phyloP scores from a whole-genome alignment of 1,139 yeast species.

The Debaryomyces psychrophilus region DNA sequence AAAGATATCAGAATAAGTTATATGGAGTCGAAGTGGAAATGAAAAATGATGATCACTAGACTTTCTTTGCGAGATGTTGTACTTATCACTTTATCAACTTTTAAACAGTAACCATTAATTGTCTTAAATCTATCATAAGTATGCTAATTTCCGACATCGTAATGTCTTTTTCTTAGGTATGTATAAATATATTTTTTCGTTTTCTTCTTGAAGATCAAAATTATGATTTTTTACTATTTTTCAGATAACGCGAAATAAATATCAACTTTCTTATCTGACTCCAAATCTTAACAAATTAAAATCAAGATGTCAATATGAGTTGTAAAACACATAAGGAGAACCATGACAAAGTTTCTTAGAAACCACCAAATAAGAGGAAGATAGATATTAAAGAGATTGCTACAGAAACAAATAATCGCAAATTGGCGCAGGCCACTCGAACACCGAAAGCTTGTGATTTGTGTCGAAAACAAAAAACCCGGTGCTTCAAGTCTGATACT shows the following conservation, averaged over 20 bases:
- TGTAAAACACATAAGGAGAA: neutral
- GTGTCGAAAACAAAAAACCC: slow-evolving; percentile 64
- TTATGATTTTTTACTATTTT: neutral
- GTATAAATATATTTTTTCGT: neutral
- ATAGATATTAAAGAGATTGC: neutral
- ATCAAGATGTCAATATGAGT: neutral
- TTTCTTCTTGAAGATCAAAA: neutral
- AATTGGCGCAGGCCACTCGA: slow-evolving; percentile 28
- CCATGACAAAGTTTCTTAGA: neutral
- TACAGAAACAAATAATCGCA: slow-evolving; percentile 5
- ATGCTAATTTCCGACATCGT: no score
- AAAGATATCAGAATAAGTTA: no score
- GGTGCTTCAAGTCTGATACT: slow-evolving; percentile 57
- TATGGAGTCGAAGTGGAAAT: no score
- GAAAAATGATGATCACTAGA: no score
- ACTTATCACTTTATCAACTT: no score
- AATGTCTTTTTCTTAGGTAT: neutral
- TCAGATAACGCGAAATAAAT: slow-evolving; percentile 2
- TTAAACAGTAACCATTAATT: no score
- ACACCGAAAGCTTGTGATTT: slow-evolving; percentile 60
- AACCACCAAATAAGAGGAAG: neutral
- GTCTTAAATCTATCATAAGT: no score
- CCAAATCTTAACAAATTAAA: neutral
- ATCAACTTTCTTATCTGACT: neutral
- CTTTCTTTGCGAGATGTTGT: no score